These are phyloP conservation scores for Mycena vulgaris DNA, from an alignment of 768 basidiomycete genomes.

Conservation along the genomic window DNA sequence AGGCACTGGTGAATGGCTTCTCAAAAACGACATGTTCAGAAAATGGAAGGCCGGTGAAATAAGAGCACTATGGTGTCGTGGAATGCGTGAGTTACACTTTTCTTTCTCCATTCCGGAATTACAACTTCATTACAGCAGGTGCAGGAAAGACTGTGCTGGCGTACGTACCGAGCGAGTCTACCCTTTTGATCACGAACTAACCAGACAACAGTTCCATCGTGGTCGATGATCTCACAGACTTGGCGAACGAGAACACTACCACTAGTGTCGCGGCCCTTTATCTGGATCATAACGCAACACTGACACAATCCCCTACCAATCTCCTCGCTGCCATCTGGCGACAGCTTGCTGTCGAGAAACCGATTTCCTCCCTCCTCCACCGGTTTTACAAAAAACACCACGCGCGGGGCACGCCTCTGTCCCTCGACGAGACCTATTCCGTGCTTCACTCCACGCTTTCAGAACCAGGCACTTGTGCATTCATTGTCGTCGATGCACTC, in stretches of 20 bases:
- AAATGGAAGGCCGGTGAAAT: neutral
- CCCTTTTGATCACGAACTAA: too few relatives aligned
- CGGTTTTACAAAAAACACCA: neutral
- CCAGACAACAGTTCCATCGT: neutral
- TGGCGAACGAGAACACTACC: too few relatives aligned
- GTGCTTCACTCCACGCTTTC: neutral
- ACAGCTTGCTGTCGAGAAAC: neutral
- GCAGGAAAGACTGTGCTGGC: slow-evolving; percentile 25
- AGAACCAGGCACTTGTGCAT: neutral
- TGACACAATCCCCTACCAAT: neutral
- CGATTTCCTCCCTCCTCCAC: neutral
- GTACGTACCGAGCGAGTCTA: neutral
- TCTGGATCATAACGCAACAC: slow-evolving; percentile 4
- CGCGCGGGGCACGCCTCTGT: neutral
- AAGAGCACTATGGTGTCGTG: neutral
- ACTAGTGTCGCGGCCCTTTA: slow-evolving; percentile 1
- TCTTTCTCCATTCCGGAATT: neutral
- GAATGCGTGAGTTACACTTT: slow-evolving; percentile 8
- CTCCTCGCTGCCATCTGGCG: slow-evolving; percentile 6
- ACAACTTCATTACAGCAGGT: neutral
- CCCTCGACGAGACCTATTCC: neutral
- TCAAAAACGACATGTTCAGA: neutral
- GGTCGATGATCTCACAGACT: neutral
- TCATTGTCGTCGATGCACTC: slow-evolving; percentile 16
- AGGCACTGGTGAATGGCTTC: slow-evolving; percentile 15